Evolutionary conservation across 805 yeast species (phyloP).

Genomic region (Torulaspora microellipsoides): DNA sequence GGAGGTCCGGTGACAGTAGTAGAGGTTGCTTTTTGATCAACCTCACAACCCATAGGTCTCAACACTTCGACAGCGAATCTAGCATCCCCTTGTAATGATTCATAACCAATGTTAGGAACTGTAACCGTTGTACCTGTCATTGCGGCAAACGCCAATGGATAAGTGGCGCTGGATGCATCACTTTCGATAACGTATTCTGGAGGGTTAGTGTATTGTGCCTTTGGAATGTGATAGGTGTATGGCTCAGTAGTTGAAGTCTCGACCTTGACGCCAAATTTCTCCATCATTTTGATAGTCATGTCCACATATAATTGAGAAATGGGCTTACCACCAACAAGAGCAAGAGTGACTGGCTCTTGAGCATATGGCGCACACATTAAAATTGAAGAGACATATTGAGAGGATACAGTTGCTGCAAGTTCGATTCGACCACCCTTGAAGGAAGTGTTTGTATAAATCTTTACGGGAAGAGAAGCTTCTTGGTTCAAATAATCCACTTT

Average conservation of each 20-base stretch:
- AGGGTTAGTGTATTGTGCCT: constrained; percentile 77
- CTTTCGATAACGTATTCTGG: constrained; percentile 84
- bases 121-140: constrained; percentile 90
- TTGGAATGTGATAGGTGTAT: constrained; percentile 87
- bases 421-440: constrained; percentile 89
- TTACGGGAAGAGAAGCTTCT: constrained; percentile 82
- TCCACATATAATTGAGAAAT: constrained; percentile 93
- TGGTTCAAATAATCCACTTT: constrained; percentile 63
- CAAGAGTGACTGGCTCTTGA: constrained; percentile 74
- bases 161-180: constrained; percentile 97
- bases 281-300: constrained; percentile 97
- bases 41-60: constrained; percentile 91
- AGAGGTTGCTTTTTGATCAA: constrained; percentile 73
- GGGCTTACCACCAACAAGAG: constrained; percentile 94
- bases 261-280: constrained; percentile 77
- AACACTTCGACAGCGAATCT: constrained; percentile 91
- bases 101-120: constrained; percentile 87
- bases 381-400: constrained; percentile 94
- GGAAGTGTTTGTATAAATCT: constrained; percentile 61
- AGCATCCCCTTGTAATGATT: constrained; percentile 96
- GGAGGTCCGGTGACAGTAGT: constrained; percentile 93
- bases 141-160: constrained; percentile 96
- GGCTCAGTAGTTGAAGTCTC: constrained; percentile 62
- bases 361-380: constrained; percentile 99
- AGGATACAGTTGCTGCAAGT: constrained; percentile 91